phyloP scores from a whole-genome alignment of 352 stramenopile genomes.

The Pythium pyrilobum region DNA sequence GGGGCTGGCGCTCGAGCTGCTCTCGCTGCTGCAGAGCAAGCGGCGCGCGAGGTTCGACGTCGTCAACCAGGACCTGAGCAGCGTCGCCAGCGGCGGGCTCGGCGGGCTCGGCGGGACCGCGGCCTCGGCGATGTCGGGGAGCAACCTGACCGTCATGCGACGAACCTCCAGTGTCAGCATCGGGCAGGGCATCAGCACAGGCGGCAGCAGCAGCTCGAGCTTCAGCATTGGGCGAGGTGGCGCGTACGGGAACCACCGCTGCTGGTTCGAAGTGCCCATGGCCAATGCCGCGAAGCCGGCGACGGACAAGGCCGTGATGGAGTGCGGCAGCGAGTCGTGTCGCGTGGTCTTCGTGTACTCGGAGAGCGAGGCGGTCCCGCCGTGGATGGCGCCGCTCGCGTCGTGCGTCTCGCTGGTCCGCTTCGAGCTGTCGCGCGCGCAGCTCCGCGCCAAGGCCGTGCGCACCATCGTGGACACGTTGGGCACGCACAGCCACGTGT shows the following conservation, averaged over 20 bases:
- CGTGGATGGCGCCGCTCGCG: slow-evolving; percentile 36
- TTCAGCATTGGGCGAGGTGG: background rate
- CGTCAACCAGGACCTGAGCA: slow-evolving; percentile 45
- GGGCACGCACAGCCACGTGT: slow-evolving; percentile 18
- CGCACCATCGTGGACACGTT: slow-evolving; percentile 30
- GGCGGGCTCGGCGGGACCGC: too few relatives aligned
- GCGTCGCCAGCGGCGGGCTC: background rate
- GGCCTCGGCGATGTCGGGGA: background rate
- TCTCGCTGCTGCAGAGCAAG: slow-evolving; percentile 42
- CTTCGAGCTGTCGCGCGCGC: slow-evolving; percentile 34
- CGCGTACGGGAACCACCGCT: slow-evolving; percentile 14
- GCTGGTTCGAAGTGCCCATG: slow-evolving; percentile 32
- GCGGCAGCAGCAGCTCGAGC: background rate
- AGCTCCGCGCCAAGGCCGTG: slow-evolving; percentile 28
- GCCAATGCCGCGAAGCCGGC: background rate
- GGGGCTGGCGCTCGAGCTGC: slow-evolving; percentile 18
- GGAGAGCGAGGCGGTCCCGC: slow-evolving; percentile 16
- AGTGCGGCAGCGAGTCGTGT: slow-evolving; percentile 41
- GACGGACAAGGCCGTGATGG: slow-evolving; percentile 10
- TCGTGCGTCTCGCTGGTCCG: slow-evolving; percentile 38
- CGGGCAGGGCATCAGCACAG: background rate
- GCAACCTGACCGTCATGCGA: background rate
- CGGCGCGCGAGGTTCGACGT: slow-evolving; percentile 35
- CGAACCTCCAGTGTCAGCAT: slow-evolving; percentile 13
- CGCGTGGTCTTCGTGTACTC: slow-evolving; percentile 49